A percentile compares a stretch with the other conserved stretches of the same genome.
Evolutionary conservation across 2,329 filamentous ascomycete genomes (phyloP).

Genomic region (Colletotrichum godetiae): DNA sequence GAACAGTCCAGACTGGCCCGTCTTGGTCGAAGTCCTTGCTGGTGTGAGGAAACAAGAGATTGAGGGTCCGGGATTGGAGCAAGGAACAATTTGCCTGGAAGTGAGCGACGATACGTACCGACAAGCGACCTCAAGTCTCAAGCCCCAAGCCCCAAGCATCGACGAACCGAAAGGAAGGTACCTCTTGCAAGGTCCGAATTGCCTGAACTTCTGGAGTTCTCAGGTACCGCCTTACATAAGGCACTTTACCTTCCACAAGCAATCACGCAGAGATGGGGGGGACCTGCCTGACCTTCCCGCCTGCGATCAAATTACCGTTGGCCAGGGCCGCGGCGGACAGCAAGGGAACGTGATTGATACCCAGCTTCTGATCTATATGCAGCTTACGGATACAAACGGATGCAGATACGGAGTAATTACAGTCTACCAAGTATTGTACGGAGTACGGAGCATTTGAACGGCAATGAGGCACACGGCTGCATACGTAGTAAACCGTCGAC

Average conservation of each 20-base stretch:
- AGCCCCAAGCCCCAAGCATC: too few relatives aligned
- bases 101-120: background rate
- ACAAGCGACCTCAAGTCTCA: background rate
- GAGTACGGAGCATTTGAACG: background rate
- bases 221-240: background rate
- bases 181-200: too few relatives aligned
- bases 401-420: too few relatives aligned
- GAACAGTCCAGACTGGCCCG: constrained; percentile 29
- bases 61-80: constrained; percentile 28
- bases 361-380: background rate
- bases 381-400: background rate
- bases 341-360: background rate
- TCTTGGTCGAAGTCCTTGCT: constrained; percentile 6
- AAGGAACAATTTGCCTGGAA: constrained; percentile 24
- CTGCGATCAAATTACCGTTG: constrained; percentile 1
- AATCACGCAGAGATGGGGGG: background rate
- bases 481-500: background rate
- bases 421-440: background rate
- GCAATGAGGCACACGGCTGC: background rate
- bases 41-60: constrained; percentile 32
- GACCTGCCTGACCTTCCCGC: background rate
- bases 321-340: background rate
- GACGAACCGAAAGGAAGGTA: too few relatives aligned
- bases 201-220: too few relatives aligned
- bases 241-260: background rate